Conservation (phyloP, 2,329 filamentous ascomycete genomes). For the Colletotrichum magnum region DNA sequence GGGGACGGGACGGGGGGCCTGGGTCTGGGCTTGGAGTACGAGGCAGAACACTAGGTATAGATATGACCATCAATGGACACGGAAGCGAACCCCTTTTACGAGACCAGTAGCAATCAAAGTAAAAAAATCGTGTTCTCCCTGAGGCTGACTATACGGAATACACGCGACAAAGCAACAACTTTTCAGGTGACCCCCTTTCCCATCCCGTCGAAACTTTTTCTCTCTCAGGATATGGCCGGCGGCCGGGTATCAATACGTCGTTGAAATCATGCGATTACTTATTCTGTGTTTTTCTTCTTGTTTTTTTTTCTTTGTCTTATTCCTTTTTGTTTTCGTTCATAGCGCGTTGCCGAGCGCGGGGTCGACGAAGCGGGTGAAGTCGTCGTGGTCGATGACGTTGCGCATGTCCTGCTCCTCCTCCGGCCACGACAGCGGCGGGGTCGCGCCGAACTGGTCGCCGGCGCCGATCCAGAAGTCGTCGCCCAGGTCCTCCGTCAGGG, state of each 20-base stretch:
- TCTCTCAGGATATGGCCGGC: constrained; percentile 13
- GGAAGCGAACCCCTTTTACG: no score
- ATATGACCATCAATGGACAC: no score
- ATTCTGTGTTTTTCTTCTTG: no score
- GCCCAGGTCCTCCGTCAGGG: constrained; percentile 18
- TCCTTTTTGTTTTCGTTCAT: not conserved
- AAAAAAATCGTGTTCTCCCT: no score
- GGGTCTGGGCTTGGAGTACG: no score
- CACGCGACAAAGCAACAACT: constrained; percentile 23
- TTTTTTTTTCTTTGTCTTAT: not conserved
- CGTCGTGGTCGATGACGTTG: constrained; percentile 48
- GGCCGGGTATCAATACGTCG: constrained; percentile 39
- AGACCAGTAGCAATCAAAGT: no score
- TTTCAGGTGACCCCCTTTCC: constrained; percentile 21
- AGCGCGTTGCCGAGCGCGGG: constrained; percentile 34
- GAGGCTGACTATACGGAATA: no score
- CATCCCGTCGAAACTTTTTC: constrained; percentile 15
- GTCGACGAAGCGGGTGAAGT: constrained; percentile 36
- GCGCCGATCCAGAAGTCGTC: constrained; percentile 50
- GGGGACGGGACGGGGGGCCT: no score
- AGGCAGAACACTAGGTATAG: no score
- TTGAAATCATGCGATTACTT: constrained; percentile 11
- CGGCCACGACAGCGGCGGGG: constrained; percentile 53
- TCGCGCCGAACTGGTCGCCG: constrained; percentile 47
- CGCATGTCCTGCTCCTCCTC: constrained; percentile 61